Base-by-base conservation (phyloP, 139 green algal genomes). In the Diplosphaera chodatii region DNA sequence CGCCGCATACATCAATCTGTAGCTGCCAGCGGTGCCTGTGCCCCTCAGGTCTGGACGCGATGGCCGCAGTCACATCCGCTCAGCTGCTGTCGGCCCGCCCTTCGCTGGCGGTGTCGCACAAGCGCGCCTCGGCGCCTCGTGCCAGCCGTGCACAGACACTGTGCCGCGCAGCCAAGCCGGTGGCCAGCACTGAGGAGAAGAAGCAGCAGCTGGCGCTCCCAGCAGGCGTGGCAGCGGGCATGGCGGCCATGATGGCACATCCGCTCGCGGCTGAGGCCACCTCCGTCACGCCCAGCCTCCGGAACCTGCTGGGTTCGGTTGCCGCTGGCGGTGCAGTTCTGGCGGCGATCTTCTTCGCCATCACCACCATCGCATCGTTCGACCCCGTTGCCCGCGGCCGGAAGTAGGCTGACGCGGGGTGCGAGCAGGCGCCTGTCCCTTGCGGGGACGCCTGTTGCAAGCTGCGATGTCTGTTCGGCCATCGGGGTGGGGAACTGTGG, bases 271-370 rank as follows among this genome's bases (percentile, higher is more conserved):
- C 90, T n/a, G 74, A 92, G 82, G 92, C 93, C 30, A 85, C n/a
- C n/a, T n/a, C 84, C 23, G 82, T 93, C 6, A 97, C 93, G 27
- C 93, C 93, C 32, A 97, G 91, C 33, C 87, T 98, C 64, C 90
- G 88, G 78, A 98, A 98, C 91, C 87, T 98, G 78, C 71, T 98
- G 16, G 83, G 87, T 77, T 93, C 83, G 63, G 84, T 98, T 71
- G 67, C 96, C 27, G 91, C 93, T 25, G 93, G 93, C 48, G 93
- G 77, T 48, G 66, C 85, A 1, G 90, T 98, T 27, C 87, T 98
- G 66, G 85, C 65, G 27, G 85, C 32, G 64, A 98, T 98, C 69
- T 87, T 81, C 3, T 67, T 73, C n/a, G 93, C 88, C 29, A 80
- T 98, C 63, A 91, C 86, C 22, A 83, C 81, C 0, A 91, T 98